Evolutionary conservation across 805 yeast species (phyloP).

Genomic region (Suhomyces sp.): DNA sequence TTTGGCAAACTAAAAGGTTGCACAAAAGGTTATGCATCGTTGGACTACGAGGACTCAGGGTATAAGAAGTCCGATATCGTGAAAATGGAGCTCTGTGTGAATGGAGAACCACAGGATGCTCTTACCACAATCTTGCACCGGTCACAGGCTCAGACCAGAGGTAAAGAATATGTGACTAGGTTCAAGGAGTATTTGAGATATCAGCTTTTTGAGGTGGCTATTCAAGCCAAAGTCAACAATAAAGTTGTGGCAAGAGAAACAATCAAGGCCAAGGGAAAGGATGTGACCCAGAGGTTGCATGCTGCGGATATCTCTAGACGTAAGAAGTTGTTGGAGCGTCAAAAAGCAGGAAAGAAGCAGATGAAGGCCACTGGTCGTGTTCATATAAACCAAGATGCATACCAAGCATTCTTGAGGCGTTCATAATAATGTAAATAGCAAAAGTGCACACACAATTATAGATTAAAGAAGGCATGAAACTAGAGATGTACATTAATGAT

Average conservation of each 20-base stretch:
- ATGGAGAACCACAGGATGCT: conserved; percentile 88
- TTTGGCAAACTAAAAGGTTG: conserved; percentile 89
- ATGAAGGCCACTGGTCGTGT: conserved; percentile 80
- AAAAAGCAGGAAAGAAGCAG: conserved; percentile 89
- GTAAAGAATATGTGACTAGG: conserved; percentile 77
- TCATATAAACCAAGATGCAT: conserved; percentile 77
- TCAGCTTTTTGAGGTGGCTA: conserved; percentile 88
- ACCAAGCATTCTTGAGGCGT: conserved; percentile 67
- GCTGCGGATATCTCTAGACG: conserved; percentile 91
- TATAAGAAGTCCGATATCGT: conserved; percentile 76
- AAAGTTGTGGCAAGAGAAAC: conserved; percentile 89
- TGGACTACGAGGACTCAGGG: conserved; percentile 94
- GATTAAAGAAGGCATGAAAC: too few species aligned
- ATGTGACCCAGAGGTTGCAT: conserved; percentile 89
- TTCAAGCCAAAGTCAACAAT: conserved; percentile 82
- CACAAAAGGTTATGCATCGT: conserved; percentile 89
- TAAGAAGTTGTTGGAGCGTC: conserved; percentile 81
- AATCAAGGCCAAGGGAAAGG: conserved; percentile 88
- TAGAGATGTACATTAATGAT: too few species aligned
- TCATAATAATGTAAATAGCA: conserved; percentile 6
- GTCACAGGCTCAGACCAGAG: conserved; percentile 68
- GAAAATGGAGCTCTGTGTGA: conserved; percentile 83
- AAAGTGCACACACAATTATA: neutral
- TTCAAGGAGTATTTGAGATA: conserved; percentile 76
- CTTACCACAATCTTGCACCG: conserved; percentile 86